phyloP scores from a whole-genome alignment of 2,329 filamentous ascomycete species.

The Rhinocladiella similis region DNA sequence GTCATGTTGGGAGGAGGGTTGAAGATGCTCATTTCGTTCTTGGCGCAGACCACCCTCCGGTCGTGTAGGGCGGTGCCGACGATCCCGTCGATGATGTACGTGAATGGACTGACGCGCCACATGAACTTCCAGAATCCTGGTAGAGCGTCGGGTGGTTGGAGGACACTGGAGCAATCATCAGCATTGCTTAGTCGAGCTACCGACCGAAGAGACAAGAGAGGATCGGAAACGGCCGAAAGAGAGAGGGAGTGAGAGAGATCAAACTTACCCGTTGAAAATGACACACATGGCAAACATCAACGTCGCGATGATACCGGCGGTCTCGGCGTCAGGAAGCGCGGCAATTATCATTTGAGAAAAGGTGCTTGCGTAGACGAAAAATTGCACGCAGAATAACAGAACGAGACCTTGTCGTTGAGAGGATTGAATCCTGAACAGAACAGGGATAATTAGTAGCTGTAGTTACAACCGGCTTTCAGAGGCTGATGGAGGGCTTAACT shows the following conservation, averaged over 20 bases:
- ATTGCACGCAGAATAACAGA: conserved; percentile 66
- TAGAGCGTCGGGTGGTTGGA: conserved; percentile 62
- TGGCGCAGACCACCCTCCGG: conserved; percentile 63
- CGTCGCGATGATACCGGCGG: conserved; percentile 74
- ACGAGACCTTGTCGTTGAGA: conserved; percentile 34
- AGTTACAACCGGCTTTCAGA: neutral
- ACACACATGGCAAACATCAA: conserved; percentile 66
- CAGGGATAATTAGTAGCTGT: neutral
- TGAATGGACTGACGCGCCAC: conserved; percentile 79
- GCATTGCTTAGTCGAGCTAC: conserved; percentile 32
- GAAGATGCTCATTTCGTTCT: conserved; percentile 59
- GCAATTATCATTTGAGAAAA: conserved; percentile 80
- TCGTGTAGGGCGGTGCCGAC: conserved; percentile 38
- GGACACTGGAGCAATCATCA: conserved; percentile 57
- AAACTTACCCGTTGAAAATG: neutral
- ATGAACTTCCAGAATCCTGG: conserved; percentile 75
- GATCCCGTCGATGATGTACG: conserved; percentile 68
- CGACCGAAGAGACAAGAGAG: too few relatives aligned
- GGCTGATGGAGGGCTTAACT: neutral
- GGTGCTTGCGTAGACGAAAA: conserved; percentile 71
- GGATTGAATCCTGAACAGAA: conserved; percentile 51
- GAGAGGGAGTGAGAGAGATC: neutral
- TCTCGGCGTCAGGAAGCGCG: conserved; percentile 65
- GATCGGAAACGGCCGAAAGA: too few relatives aligned
- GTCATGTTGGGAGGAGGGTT: conserved; percentile 51